Evolutionary conservation across 176 grass and related monocot genomes (phyloP).

Genomic region (Aegilops bicornis): DNA sequence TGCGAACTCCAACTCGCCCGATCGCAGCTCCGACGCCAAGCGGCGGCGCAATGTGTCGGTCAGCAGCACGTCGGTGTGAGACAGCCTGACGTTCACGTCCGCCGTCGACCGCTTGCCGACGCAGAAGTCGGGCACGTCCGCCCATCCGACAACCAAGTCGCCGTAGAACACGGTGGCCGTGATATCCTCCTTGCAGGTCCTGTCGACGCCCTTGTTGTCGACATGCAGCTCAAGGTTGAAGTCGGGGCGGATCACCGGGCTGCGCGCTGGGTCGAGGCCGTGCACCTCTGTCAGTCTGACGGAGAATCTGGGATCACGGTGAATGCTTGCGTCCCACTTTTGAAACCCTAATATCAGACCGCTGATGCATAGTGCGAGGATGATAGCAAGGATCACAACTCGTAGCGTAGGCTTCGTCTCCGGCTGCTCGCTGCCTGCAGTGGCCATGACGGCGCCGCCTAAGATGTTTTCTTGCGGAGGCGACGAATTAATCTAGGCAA

Average conservation of each 20-base stretch:
- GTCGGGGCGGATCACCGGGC: neutral
- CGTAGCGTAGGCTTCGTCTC: neutral
- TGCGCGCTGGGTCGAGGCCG: neutral
- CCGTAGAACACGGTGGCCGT: neutral
- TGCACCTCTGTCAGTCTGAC: neutral
- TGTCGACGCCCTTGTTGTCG: neutral
- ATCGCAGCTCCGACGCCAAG: neutral
- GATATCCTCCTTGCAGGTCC: neutral
- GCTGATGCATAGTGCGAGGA: neutral
- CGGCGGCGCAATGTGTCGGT: neutral
- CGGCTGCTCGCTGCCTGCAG: neutral
- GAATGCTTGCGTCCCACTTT: neutral
- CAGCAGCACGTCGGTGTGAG: neutral
- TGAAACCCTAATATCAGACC: neutral
- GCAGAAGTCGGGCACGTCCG: neutral
- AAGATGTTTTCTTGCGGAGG: neutral
- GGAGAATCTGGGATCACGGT: neutral
- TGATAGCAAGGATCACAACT: neutral
- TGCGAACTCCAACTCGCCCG: neutral
- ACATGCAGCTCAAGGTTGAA: neutral
- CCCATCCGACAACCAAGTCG: neutral
- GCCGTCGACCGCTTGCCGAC: neutral
- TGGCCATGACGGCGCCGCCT: neutral
- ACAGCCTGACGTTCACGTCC: neutral
- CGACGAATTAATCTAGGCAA: neutral